Evolutionary conservation across 2,329 filamentous ascomycete species (phyloP), one percentile per base, ranked within the genome.

Genomic region (Trichoderma koningiopsis): DNA sequence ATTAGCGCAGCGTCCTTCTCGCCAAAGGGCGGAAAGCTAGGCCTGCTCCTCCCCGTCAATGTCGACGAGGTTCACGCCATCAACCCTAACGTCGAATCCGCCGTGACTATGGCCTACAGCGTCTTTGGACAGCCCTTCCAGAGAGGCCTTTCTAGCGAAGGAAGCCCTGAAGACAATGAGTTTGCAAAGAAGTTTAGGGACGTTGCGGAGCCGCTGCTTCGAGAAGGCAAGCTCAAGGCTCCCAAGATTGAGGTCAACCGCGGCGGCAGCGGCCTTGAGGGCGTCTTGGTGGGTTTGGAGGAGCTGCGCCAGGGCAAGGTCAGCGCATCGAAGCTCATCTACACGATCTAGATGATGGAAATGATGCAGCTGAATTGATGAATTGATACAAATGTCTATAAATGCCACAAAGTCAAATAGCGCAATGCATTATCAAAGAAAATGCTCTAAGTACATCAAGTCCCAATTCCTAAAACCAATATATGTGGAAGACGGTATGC

Each of bases 161-260:
- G 73, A 0, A 71, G 53, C 14, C 69, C 57, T 5, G 77, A 76
- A 31, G 76, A 83, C 68, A 73, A 76, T 8, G 76, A 78, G 57
- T 81, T 81, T 66, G 79, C 74, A 6, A 76, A 76, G 72, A 75
- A 47, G 64, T 84, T 82, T 66, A 80, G 80, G 78, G 73, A 77
- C 1, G 16, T 82, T 16, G 69, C 76, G 6, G 72, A 71, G 5
- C 71, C 71, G 1, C 70, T 84, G 49, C 69, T 84, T 29, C 76
- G 65, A n/a, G 71, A 76, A 31, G 80, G 81, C 4, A 78, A 77
- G 73, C 33, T 84, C 79, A 78, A 74, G 74, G 78, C 3, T 78
- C 81, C 40, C 74, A 75, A 52, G 74, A 75, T 5, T 72, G 65
- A 74, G 24, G 75, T 80, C 11, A 67, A 67, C 19, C 64, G 64